These are phyloP conservation scores for Entomortierella beljakovae DNA, from an alignment of 192 early-diverging fungal species.

Conservation along the genomic window DNA sequence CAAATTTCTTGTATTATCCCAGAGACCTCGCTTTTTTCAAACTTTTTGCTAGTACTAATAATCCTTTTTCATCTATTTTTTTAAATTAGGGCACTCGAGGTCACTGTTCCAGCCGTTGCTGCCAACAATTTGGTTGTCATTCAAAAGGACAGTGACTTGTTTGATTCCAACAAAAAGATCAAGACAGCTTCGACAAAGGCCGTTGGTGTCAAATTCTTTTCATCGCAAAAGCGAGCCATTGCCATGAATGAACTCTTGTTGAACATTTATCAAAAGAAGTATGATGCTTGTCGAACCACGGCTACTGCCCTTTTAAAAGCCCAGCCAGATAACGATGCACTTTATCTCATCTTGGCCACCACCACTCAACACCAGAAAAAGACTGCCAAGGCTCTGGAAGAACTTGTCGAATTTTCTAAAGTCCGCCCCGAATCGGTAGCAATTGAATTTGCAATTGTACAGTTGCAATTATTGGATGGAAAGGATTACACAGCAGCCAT, in stretches of 20 bases:
- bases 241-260: conserved; percentile 74
- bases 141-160: conserved; percentile 66
- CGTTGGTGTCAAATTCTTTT: conserved; percentile 70
- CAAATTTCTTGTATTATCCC: neutral
- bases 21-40: neutral
- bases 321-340: conserved; percentile 72
- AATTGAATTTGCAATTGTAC: conserved; percentile 72
- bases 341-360: conserved; percentile 70
- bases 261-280: conserved; percentile 66
- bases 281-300: conserved; percentile 62
- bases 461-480: conserved; percentile 62
- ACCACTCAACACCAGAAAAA: conserved; percentile 67
- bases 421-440: conserved; percentile 57
- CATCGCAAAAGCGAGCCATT: conserved; percentile 67
- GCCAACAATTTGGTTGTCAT: conserved; percentile 76
- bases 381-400: conserved; percentile 64
- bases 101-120: conserved; percentile 68
- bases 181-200: conserved; percentile 63
- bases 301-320: conserved; percentile 62
- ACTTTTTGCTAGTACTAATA: neutral
- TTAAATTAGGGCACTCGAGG: conserved; percentile 60
- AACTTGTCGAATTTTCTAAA: conserved; percentile 60
- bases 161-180: conserved; percentile 68
- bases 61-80: neutral
- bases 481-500: conserved; percentile 63